phyloP scores from a whole-genome alignment of 192 early-diverging fungal species.

The Jimgerdemannia lactiflua region DNA sequence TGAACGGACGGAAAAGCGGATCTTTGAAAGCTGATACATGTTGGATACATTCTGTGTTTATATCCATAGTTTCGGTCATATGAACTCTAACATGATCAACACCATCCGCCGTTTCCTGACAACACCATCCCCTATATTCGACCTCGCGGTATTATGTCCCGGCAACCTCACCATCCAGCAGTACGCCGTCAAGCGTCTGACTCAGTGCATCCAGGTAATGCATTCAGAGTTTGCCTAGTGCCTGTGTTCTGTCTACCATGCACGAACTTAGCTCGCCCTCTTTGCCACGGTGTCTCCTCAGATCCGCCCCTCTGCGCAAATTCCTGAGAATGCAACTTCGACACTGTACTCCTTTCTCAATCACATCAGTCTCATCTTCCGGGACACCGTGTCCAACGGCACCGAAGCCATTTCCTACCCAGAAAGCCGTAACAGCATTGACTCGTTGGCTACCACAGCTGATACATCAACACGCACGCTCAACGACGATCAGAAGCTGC shows the following conservation, averaged over 20 bases:
- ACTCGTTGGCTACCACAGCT: neutral
- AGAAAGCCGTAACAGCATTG: neutral
- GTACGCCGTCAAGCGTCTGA: slow-evolving; percentile 46
- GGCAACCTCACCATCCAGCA: slow-evolving; percentile 33
- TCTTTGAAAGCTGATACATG: neutral
- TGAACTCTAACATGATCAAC: slow-evolving; percentile 35
- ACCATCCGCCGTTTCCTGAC: slow-evolving; percentile 49
- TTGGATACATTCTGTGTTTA: neutral
- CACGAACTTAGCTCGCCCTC: neutral
- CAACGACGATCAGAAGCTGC: slow-evolving; percentile 25
- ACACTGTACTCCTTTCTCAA: slow-evolving; percentile 34
- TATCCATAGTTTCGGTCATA: slow-evolving; percentile 19
- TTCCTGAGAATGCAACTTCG: slow-evolving; percentile 25
- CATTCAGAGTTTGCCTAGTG: neutral
- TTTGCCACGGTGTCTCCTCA: neutral
- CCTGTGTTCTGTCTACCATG: neutral
- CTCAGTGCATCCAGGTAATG: slow-evolving; percentile 44
- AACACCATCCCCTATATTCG: slow-evolving; percentile 52
- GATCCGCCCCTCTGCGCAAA: slow-evolving; percentile 23
- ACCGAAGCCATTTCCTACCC: neutral
- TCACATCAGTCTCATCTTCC: slow-evolving; percentile 23
- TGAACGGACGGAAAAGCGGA: neutral
- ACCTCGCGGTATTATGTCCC: slow-evolving; percentile 23
- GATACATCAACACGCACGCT: neutral
- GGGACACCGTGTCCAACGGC: slow-evolving; percentile 3